These are phyloP conservation scores for Phoma herbarum DNA, from an alignment of 2,329 filamentous ascomycete genomes.

Conservation along the genomic window DNA sequence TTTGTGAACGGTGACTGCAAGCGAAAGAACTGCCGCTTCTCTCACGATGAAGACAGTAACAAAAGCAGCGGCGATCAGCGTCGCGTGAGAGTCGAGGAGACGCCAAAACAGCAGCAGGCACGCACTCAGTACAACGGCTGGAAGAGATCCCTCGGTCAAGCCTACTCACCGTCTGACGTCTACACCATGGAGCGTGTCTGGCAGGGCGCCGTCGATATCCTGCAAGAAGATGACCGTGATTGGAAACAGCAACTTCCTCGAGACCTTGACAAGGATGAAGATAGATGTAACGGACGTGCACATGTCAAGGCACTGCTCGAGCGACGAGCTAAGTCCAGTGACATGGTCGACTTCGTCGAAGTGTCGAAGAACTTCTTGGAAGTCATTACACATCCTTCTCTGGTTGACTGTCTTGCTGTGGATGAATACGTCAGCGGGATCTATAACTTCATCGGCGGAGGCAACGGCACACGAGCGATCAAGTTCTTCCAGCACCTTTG, in stretches of 20 bases:
- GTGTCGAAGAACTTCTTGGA: conserved; percentile 25
- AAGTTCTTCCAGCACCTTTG: conserved; percentile 43
- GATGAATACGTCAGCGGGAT: conserved; percentile 46
- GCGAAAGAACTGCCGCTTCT: conserved; percentile 5
- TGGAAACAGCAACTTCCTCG: conserved; percentile 43
- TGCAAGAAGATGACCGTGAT: conserved; percentile 42
- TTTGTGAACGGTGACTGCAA: conserved; percentile 6
- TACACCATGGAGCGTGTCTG: conserved; percentile 37
- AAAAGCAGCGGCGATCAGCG: not conserved
- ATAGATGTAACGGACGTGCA: conserved; percentile 34
- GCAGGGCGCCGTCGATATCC: conserved; percentile 38
- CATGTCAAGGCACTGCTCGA: conserved; percentile 38
- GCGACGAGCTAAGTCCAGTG: conserved; percentile 1
- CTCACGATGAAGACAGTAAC: not conserved
- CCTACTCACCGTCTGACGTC: conserved; percentile 25
- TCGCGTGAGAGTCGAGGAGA: conserved; percentile 22
- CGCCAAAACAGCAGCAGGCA: conserved; percentile 33
- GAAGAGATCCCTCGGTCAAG: conserved; percentile 36
- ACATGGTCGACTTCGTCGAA: conserved; percentile 13
- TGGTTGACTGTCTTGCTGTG: conserved; percentile 48
- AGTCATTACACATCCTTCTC: conserved; percentile 46
- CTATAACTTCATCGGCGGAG: conserved; percentile 47
- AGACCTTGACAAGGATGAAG: conserved; percentile 43
- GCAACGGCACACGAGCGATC: conserved; percentile 40
- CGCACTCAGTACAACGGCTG: conserved; percentile 40